These are phyloP conservation scores for Ophiostoma triangulosporum DNA, from an alignment of 2,329 filamentous ascomycete genomes.

Conservation along the genomic window DNA sequence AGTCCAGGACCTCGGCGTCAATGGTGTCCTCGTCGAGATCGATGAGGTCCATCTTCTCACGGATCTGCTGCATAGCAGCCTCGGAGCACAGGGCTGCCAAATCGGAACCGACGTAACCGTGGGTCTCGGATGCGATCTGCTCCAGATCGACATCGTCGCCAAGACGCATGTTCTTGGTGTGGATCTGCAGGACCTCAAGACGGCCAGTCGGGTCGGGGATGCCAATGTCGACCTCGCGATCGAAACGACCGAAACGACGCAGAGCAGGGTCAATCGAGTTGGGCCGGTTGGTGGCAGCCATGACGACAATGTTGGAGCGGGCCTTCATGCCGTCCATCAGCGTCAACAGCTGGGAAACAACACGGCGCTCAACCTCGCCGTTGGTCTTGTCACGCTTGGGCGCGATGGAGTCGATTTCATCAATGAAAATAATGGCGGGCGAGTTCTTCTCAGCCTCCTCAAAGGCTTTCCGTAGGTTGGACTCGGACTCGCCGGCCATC, in stretches of 20 bases:
- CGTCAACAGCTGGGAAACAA: slow-evolving; percentile 87
- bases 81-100: slow-evolving; percentile 96
- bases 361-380: slow-evolving; percentile 94
- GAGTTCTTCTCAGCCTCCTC: slow-evolving; percentile 99
- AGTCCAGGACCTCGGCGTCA: slow-evolving; percentile 95
- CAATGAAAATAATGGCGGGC: slow-evolving; percentile 97
- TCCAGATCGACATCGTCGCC: slow-evolving; percentile 93
- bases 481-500: slow-evolving; percentile 99
- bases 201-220: slow-evolving; percentile 96
- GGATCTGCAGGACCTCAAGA: slow-evolving; percentile 97
- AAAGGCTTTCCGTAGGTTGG: slow-evolving; percentile 96
- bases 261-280: slow-evolving; percentile 98
- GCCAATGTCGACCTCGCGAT: slow-evolving; percentile 96
- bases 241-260: slow-evolving; percentile 95
- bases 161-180: slow-evolving; percentile 99
- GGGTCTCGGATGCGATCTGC: slow-evolving; percentile 91
- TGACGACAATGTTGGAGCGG: slow-evolving; percentile 94
- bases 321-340: slow-evolving; percentile 99
- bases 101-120: slow-evolving; percentile 98
- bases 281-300: slow-evolving; percentile 97
- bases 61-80: slow-evolving; percentile 99
- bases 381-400: slow-evolving; percentile 99
- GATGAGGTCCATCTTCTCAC: slow-evolving; percentile 99
- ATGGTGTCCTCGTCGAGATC: slow-evolving; percentile 98
- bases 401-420: slow-evolving; percentile 97